These are phyloP conservation scores for Phaeosphaeria sp. DNA, from an alignment of 2,329 filamentous ascomycete species.

Conservation along the genomic window DNA sequence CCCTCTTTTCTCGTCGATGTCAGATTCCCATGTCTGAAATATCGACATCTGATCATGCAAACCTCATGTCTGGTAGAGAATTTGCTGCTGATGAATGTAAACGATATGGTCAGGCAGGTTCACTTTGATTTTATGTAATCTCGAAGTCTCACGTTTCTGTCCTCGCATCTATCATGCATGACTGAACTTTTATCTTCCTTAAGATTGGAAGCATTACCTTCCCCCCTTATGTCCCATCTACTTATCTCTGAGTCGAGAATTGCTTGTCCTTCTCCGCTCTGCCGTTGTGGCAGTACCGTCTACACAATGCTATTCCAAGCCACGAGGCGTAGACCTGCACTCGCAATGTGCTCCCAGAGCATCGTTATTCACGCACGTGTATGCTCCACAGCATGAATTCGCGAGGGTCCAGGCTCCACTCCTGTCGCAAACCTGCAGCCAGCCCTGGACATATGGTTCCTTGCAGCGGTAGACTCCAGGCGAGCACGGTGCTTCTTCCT, in stretches of 20 bases:
- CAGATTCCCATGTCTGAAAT: not conserved
- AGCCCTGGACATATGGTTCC: not conserved
- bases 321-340: not conserved
- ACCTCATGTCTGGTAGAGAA: not conserved
- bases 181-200: too few relatives aligned
- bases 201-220: too few relatives aligned
- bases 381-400: not conserved
- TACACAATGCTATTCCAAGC: not conserved
- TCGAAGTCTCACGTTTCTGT: not conserved
- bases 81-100: too few relatives aligned
- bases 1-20: slow-evolving; percentile 13
- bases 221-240: too few relatives aligned
- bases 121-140: not conserved
- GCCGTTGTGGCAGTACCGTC: too few relatives aligned
- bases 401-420: not conserved
- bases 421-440: not conserved
- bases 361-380: slow-evolving; percentile 2
- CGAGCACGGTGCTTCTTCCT: not conserved
- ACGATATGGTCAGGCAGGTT: not conserved
- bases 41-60: not conserved
- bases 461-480: not conserved
- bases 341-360: not conserved
- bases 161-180: too few relatives aligned
- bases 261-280: too few relatives aligned
- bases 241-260: too few relatives aligned